These are phyloP conservation scores for Cordyceps cateniannulata DNA, from an alignment of 2,329 filamentous ascomycete species.

Conservation along the genomic window DNA sequence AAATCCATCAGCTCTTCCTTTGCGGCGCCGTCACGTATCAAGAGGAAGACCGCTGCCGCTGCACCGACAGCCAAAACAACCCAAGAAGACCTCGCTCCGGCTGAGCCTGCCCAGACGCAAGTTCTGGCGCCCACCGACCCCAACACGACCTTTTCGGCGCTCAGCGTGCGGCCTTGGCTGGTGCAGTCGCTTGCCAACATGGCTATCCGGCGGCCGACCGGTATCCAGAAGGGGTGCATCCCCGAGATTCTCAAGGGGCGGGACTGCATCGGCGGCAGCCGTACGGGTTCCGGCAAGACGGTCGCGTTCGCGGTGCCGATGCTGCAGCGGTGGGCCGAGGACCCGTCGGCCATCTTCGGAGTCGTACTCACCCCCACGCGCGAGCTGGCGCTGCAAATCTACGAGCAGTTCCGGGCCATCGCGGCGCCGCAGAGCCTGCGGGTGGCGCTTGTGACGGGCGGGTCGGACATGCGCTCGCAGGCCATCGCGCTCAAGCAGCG, in stretches of 20 bases:
- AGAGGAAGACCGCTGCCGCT: slow-evolving; percentile 26
- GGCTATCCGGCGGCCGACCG: slow-evolving; percentile 83
- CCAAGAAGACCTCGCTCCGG: no score
- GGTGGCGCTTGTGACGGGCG: slow-evolving; percentile 82
- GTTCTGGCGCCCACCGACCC: slow-evolving; percentile 48
- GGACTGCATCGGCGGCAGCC: slow-evolving; percentile 90
- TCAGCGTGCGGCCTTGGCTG: slow-evolving; percentile 80
- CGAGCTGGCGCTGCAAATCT: slow-evolving; percentile 92
- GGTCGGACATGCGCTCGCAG: slow-evolving; percentile 85
- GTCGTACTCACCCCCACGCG: slow-evolving; percentile 83
- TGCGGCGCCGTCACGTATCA: slow-evolving; percentile 48
- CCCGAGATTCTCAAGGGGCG: slow-evolving; percentile 84
- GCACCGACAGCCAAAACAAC: slow-evolving; percentile 11
- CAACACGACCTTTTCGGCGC: slow-evolving; percentile 61
- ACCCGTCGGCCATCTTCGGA: slow-evolving; percentile 86
- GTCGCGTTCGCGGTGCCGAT: slow-evolving; percentile 94
- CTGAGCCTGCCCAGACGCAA: slow-evolving; percentile 21
- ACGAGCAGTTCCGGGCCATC: slow-evolving; percentile 91
- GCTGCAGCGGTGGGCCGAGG: slow-evolving; percentile 84
- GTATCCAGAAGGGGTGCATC: slow-evolving; percentile 89
- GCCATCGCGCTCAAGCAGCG: slow-evolving; percentile 74
- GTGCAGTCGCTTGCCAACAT: slow-evolving; percentile 67
- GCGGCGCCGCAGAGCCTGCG: slow-evolving; percentile 84
- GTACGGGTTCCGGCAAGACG: slow-evolving; percentile 96
- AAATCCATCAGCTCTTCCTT: slow-evolving; percentile 35